Percentiles rank a stretch among this genome's conserved stretches.
phyloP scores from a whole-genome alignment of 2,329 filamentous ascomycete species.

The Aspergillus aculeatinus region DNA sequence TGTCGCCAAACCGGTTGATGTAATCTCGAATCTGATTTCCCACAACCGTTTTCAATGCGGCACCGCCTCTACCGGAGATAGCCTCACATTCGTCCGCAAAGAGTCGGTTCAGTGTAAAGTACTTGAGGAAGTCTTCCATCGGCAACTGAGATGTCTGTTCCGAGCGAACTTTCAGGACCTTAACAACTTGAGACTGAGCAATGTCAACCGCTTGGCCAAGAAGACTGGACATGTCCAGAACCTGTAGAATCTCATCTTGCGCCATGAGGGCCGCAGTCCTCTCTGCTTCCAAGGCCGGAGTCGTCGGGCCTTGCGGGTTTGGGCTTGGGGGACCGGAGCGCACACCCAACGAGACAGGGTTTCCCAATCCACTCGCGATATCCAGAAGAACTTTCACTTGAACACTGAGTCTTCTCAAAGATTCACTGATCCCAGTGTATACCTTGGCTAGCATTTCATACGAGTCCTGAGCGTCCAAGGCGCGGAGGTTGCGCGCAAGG shows the following conservation, averaged over 20 bases:
- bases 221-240: conserved; percentile 64
- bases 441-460: conserved; percentile 79
- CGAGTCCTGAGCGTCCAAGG: conserved; percentile 78
- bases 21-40: conserved; percentile 64
- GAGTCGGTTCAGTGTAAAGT: conserved; percentile 62
- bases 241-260: conserved; percentile 62
- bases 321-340: conserved; percentile 51
- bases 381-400: conserved; percentile 95
- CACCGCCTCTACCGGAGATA: conserved; percentile 61
- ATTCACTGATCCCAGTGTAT: conserved; percentile 86
- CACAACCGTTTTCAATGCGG: conserved; percentile 59
- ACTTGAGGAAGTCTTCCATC: conserved; percentile 59
- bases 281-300: conserved; percentile 32
- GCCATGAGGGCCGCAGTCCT: conserved; percentile 31
- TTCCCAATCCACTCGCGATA: conserved; percentile 67
- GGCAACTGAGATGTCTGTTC: conserved; percentile 59
- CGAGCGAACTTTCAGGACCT: conserved; percentile 62
- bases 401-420: conserved; percentile 76
- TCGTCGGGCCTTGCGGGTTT: conserved; percentile 44
- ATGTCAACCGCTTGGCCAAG: conserved; percentile 67
- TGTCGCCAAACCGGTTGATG: conserved; percentile 57
- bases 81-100: conserved; percentile 68
- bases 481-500: conserved; percentile 81
- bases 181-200: conserved; percentile 63
- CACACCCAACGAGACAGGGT: conserved; percentile 39